phyloP scores from a whole-genome alignment of 106 monocot genomes.

The Dendrobium officinale region DNA sequence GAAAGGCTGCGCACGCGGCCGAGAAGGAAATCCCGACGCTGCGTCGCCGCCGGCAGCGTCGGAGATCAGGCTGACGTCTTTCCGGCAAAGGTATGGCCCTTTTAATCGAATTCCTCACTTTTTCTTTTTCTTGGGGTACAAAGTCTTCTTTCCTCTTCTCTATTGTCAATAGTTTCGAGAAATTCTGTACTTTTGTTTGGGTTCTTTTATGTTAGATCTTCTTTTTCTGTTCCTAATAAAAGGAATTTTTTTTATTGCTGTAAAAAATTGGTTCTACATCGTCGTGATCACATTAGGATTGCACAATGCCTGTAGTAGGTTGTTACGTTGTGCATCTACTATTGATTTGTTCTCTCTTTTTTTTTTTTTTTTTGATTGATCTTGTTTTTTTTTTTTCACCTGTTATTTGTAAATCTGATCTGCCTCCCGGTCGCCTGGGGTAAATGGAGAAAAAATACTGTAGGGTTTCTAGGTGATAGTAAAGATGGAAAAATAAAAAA shows the following conservation, averaged over 20 bases:
- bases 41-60: conserved; percentile 1
- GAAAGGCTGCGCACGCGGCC: not conserved
- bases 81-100: not conserved
- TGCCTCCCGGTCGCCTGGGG: not conserved
- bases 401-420: not conserved
- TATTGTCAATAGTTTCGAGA: not conserved
- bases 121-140: not conserved
- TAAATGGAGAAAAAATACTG: not conserved
- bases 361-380: not conserved
- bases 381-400: not conserved
- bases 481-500: not conserved
- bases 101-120: not conserved
- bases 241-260: not conserved
- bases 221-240: not conserved
- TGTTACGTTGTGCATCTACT: not conserved
- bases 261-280: not conserved
- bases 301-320: not conserved
- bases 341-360: not conserved
- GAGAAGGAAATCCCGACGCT: not conserved
- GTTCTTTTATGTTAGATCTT: not conserved
- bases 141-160: not conserved
- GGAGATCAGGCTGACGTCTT: not conserved
- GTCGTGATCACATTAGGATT: not conserved
- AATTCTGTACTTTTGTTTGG: not conserved
- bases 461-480: not conserved